Conservation (phyloP, 176 grass and related monocot genomes). For the Aegilops bicornis region DNA sequence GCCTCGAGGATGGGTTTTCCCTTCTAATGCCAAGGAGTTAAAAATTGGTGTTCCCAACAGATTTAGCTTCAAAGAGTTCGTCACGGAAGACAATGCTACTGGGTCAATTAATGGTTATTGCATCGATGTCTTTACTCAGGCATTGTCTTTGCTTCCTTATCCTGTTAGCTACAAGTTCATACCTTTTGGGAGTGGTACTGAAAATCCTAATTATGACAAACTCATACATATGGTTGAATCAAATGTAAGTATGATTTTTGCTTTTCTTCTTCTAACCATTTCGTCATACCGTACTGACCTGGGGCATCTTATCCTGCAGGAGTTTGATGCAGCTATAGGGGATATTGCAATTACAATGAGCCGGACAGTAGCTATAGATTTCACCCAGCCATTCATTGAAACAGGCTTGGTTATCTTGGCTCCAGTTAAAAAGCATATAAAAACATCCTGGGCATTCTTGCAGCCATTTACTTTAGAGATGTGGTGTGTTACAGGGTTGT, state of each 20-base stretch:
- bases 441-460: conserved; percentile 83
- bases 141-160: conserved; percentile 87
- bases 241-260: conserved; percentile 51
- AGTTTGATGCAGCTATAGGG: conserved; percentile 78
- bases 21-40: conserved; percentile 75
- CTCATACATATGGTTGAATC: conserved; percentile 61
- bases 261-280: background rate
- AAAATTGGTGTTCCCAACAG: conserved; percentile 80
- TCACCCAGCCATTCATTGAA: conserved; percentile 88
- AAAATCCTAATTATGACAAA: conserved; percentile 66
- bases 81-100: conserved; percentile 53
- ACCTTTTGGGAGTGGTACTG: conserved; percentile 65
- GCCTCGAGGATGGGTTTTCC: conserved; percentile 91
- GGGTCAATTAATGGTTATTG: conserved; percentile 76
- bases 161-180: conserved; percentile 75
- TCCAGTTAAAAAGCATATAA: conserved; percentile 60
- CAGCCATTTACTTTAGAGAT: conserved; percentile 83
- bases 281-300: conserved; percentile 6
- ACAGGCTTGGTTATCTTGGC: conserved; percentile 85
- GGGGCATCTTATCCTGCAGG: conserved; percentile 43
- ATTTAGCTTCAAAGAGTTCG: conserved; percentile 66
- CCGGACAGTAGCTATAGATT: conserved; percentile 61
- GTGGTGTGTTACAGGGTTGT: conserved; percentile 78
- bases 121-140: conserved; percentile 84
- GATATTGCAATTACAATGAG: conserved; percentile 82